These are phyloP conservation scores for Phymatotrichopsis omnivora DNA, from an alignment of 2,329 filamentous ascomycete genomes.

Conservation along the genomic window DNA sequence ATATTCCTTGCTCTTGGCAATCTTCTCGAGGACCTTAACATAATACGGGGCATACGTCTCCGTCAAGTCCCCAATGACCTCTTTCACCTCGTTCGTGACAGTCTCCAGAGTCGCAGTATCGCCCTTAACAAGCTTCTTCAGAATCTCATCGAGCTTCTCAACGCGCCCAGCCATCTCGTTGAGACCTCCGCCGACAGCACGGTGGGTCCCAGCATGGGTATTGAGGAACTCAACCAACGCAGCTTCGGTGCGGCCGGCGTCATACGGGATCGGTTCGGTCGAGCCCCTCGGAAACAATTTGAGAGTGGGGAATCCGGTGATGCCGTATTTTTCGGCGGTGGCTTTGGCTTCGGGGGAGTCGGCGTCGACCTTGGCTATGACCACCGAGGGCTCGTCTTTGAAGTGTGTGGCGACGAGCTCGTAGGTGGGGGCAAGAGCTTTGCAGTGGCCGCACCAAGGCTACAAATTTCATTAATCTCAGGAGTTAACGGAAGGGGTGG, in stretches of 20 bases:
- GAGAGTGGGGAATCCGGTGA: constrained; percentile 89
- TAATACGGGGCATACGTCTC: constrained; percentile 91
- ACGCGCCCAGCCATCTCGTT: constrained; percentile 73
- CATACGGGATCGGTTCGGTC: constrained; percentile 56
- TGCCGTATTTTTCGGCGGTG: constrained; percentile 62
- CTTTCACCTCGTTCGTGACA: constrained; percentile 60
- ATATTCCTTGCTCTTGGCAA: constrained; percentile 61
- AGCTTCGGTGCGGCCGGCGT: constrained; percentile 63
- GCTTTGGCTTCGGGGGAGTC: constrained; percentile 78
- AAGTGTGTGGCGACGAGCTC: constrained; percentile 79
- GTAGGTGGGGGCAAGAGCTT: constrained; percentile 81
- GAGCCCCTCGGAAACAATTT: constrained; percentile 91
- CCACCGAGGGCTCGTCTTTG: constrained; percentile 53
- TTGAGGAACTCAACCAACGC: constrained; percentile 77
- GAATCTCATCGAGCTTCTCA: constrained; percentile 62
- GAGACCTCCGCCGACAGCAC: constrained; percentile 68
- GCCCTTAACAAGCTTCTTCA: constrained; percentile 57
- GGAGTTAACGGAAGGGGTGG: constrained; percentile 5
- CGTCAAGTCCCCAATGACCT: constrained; percentile 56
- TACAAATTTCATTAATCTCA: constrained; percentile 3
- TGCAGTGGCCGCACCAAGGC: constrained; percentile 64
- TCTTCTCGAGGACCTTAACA: constrained; percentile 61
- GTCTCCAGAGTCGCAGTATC: constrained; percentile 50
- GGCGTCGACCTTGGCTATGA: constrained; percentile 68
- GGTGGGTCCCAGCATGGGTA: constrained; percentile 77